These are phyloP conservation scores for Oryza glumipatula DNA, from an alignment of 176 grass and related monocot species.

Conservation along the genomic window DNA sequence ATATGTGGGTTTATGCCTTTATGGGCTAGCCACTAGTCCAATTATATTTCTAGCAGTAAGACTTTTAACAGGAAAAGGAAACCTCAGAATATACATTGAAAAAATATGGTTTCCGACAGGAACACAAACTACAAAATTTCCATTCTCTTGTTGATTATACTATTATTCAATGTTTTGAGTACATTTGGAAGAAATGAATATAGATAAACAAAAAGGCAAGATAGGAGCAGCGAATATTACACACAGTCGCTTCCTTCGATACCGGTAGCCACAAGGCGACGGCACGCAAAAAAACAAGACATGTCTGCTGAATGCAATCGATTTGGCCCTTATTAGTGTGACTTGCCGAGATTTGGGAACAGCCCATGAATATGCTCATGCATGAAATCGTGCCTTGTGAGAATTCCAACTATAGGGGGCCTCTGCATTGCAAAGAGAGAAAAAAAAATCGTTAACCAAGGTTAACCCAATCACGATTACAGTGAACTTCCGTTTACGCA, in stretches of 20 bases:
- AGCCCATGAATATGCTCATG: conserved; percentile 82
- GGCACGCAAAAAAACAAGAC: conserved; percentile 8
- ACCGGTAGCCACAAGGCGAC: conserved; percentile 9
- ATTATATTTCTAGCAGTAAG: background rate
- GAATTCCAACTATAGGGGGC: conserved; percentile 86
- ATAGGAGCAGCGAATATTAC: conserved; percentile 21
- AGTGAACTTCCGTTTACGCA: background rate
- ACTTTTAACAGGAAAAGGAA: background rate
- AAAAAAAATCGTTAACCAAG: background rate
- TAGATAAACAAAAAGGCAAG: background rate
- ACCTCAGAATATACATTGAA: background rate
- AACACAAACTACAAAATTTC: conserved; percentile 9
- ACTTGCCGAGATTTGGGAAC: conserved; percentile 74
- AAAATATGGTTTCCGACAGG: background rate
- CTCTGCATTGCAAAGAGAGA: conserved; percentile 57
- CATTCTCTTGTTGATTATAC: background rate
- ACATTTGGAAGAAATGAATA: background rate
- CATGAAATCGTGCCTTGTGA: conserved; percentile 95
- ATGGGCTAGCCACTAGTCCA: no score
- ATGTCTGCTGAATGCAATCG: conserved; percentile 23
- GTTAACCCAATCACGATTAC: background rate
- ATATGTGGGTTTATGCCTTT: no score
- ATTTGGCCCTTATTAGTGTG: conserved; percentile 29
- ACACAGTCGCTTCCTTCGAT: conserved; percentile 14
- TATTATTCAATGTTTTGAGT: background rate